Conservation (phyloP, 495 filamentous ascomycete species). For the Penicillium silybi region DNA sequence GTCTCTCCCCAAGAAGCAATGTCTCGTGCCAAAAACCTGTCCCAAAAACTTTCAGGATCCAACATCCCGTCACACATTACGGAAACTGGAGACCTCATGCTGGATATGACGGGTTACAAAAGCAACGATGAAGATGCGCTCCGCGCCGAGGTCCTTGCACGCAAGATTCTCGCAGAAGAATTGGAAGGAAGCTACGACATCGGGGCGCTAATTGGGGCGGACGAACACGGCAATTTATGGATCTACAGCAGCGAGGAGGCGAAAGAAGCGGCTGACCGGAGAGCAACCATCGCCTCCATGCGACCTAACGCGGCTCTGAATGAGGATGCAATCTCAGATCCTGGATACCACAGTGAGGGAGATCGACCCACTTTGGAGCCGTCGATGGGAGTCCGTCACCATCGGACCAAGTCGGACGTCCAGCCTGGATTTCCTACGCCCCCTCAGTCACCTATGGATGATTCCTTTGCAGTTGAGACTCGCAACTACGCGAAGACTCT, state of each 20-base stretch:
- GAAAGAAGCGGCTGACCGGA: constrained; percentile 66
- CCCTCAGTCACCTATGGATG: constrained; percentile 67
- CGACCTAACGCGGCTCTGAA: constrained; percentile 51
- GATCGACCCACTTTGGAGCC: constrained; percentile 41
- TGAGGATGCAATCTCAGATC: constrained; percentile 86
- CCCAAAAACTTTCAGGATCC: constrained; percentile 78
- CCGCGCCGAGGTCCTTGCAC: constrained; percentile 84
- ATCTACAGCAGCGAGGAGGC: constrained; percentile 98
- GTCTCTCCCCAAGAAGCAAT: constrained; percentile 73
- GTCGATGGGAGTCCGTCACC: constrained; percentile 38
- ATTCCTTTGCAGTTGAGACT: constrained; percentile 55
- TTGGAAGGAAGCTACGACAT: constrained; percentile 95
- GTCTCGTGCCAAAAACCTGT: constrained; percentile 77
- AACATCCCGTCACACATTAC: constrained; percentile 92
- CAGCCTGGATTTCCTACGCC: constrained; percentile 69
- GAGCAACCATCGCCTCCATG: constrained; percentile 49
- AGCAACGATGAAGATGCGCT: constrained; percentile 86
- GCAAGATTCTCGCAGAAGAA: constrained; percentile 94
- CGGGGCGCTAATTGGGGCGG: constrained; percentile 87
- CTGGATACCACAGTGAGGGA: constrained; percentile 89
- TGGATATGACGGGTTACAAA: constrained; percentile 98
- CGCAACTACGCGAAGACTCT: constrained; percentile 95
- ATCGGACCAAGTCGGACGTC: constrained; percentile 64
- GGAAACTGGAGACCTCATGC: constrained; percentile 92
- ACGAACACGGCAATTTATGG: constrained; percentile 95